Percentiles rank a stretch among this genome's conserved stretches.
Conservation (phyloP, 257 asterid genomes). For the Fraxinus pennsylvanica region DNA sequence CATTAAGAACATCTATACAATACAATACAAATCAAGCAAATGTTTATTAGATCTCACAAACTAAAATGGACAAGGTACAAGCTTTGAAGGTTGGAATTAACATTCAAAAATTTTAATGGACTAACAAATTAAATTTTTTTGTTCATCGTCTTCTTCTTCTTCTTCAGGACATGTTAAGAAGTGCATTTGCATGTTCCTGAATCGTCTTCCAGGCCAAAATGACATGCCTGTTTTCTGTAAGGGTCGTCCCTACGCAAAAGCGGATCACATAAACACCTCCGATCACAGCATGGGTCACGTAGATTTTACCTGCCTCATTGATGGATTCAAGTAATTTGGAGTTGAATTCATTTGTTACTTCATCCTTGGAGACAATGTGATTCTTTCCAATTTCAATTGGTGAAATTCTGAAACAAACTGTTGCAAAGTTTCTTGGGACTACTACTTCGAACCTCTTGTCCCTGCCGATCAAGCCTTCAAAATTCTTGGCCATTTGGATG, state of each 20-base stretch:
- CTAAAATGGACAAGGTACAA: neutral
- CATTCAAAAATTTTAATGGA: neutral
- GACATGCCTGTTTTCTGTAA: conserved; percentile 64
- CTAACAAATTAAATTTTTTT: neutral
- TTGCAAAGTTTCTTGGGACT: conserved; percentile 68
- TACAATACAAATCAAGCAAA: neutral
- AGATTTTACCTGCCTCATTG: conserved; percentile 57
- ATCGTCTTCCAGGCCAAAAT: conserved; percentile 66
- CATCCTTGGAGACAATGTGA: conserved; percentile 28
- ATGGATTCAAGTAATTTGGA: conserved; percentile 54
- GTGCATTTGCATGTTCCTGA: conserved; percentile 57
- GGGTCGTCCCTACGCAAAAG: conserved; percentile 63
- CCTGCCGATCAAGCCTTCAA: conserved; percentile 59
- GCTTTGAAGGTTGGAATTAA: neutral
- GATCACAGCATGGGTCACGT: conserved; percentile 70
- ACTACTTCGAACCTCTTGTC: conserved; percentile 75
- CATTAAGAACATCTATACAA: neutral
- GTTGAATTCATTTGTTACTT: conserved; percentile 51
- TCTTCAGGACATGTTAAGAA: conserved; percentile 32
- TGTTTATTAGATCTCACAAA: conserved; percentile 1
- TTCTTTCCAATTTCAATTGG: conserved; percentile 39
- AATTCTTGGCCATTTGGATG: conserved; percentile 69
- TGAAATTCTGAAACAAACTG: conserved; percentile 64
- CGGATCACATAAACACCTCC: conserved; percentile 64
- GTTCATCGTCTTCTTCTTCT: neutral